A percentile compares a stretch with the other conserved stretches of the same genome.
These are phyloP conservation scores for Dendrothele bispora DNA, from an alignment of 768 basidiomycete species.

Conservation along the genomic window DNA sequence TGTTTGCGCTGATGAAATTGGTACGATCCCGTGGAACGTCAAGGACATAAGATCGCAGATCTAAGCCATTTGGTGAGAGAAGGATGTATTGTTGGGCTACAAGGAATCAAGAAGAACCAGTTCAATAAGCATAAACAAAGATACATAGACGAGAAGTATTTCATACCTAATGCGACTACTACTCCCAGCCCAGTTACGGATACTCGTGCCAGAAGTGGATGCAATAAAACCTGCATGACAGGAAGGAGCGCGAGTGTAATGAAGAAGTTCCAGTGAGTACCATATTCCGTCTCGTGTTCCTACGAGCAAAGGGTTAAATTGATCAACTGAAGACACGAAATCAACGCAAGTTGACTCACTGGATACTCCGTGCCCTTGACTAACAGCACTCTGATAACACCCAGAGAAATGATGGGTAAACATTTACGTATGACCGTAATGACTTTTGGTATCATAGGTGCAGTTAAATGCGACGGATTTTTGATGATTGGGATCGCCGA, in stretches of 20 bases:
- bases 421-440: conserved; percentile 51
- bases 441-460: conserved; percentile 53
- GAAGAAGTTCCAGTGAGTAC: conserved; percentile 99
- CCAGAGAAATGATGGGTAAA: conserved; percentile 69
- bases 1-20: conserved; percentile 75
- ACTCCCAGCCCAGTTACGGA: conserved; percentile 67
- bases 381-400: conserved; percentile 73
- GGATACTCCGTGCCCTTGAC: conserved; percentile 96
- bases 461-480: conserved; percentile 51
- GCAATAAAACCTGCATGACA: conserved; percentile 64
- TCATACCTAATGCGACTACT: conserved; percentile 56
- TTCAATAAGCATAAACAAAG: no score
- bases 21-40: conserved; percentile 61
- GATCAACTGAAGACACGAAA: neutral
- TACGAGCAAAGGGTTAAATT: conserved; percentile 12
- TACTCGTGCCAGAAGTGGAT: conserved; percentile 58
- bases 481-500: conserved; percentile 83
- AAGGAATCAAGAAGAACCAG: neutral
- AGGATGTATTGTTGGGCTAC: conserved; percentile 77
- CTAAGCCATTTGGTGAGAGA: conserved; percentile 55
- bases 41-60: conserved; percentile 68
- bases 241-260: conserved; percentile 86
- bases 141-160: neutral
- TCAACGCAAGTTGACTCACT: conserved; percentile 42
- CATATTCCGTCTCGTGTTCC: conserved; percentile 98